A percentile compares a stretch with the other conserved stretches of the same genome.
phyloP scores from a whole-genome alignment of 352 stramenopile species.

The Pythium aquatile region DNA sequence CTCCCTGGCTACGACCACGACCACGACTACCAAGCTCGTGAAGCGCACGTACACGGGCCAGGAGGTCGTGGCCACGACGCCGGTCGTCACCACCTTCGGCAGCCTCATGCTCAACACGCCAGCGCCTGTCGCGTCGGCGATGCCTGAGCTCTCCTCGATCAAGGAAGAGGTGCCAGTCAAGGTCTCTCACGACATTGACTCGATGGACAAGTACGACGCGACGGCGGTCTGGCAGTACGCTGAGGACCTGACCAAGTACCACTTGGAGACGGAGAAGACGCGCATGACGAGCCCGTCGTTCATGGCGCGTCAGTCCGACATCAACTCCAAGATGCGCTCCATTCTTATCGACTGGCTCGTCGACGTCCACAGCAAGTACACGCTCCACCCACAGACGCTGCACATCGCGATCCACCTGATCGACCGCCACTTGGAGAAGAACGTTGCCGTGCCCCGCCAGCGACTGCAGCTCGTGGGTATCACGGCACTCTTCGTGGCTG shows the following conservation, averaged over 20 bases:
- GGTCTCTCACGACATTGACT: slow-evolving; percentile 67
- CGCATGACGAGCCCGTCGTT: slow-evolving; percentile 63
- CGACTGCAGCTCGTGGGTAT: slow-evolving; percentile 96
- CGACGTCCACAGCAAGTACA: slow-evolving; percentile 86
- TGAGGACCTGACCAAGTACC: slow-evolving; percentile 80
- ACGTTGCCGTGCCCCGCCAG: slow-evolving; percentile 65
- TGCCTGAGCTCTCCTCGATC: slow-evolving; percentile 24
- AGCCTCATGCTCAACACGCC: slow-evolving; percentile 38
- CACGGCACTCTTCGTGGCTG: slow-evolving; percentile 94
- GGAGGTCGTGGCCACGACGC: slow-evolving; percentile 27
- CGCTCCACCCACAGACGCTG: slow-evolving; percentile 71
- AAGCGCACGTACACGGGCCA: slow-evolving; percentile 29
- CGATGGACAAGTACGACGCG: slow-evolving; percentile 62
- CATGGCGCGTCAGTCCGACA: slow-evolving; percentile 92
- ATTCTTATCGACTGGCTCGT: slow-evolving; percentile 99
- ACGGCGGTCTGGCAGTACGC: slow-evolving; percentile 77
- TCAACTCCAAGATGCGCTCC: slow-evolving; percentile 99
- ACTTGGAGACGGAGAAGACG: slow-evolving; percentile 67
- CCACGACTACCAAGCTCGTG: slow-evolving; percentile 25
- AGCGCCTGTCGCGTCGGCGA: slow-evolving; percentile 21
- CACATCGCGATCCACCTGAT: slow-evolving; percentile 86
- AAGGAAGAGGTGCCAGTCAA: slow-evolving; percentile 28
- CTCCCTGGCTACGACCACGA: slow-evolving; percentile 2
- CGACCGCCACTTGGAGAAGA: slow-evolving; percentile 77
- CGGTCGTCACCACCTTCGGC: slow-evolving; percentile 35